Conservation (phyloP, 352 stramenopile genomes). For the Pythium rhizo-oryzae region DNA sequence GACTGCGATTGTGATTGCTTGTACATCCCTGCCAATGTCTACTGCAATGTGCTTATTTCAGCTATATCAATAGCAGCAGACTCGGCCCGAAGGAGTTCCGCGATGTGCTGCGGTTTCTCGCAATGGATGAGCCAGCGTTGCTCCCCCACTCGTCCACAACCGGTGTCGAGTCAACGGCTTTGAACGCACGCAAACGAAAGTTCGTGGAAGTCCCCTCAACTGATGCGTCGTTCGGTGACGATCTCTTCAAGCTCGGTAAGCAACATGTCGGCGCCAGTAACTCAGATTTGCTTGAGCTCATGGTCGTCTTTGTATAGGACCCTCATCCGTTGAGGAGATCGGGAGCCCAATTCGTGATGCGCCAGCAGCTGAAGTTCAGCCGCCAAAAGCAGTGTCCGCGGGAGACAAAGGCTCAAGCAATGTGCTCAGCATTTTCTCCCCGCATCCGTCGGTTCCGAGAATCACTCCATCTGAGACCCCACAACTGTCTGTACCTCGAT, state of each 20-base stretch:
- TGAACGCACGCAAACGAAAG: constrained; percentile 70
- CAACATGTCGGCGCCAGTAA: too few species aligned
- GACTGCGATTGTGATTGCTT: constrained; percentile 23
- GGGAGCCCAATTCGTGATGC: constrained; percentile 36
- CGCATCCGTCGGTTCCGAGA: constrained; percentile 17
- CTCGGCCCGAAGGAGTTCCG: constrained; percentile 86
- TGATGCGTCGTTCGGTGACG: constrained; percentile 26
- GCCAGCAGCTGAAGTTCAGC: constrained; percentile 41
- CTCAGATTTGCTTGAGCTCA: neutral
- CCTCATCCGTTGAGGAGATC: constrained; percentile 56
- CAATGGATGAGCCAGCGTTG: constrained; percentile 82
- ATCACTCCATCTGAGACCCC: constrained; percentile 6
- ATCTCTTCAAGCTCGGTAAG: constrained; percentile 43
- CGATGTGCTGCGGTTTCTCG: constrained; percentile 81
- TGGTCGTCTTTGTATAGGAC: constrained; percentile 24
- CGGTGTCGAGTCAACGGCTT: constrained; percentile 35
- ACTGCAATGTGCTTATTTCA: constrained; percentile 49
- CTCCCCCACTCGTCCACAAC: constrained; percentile 56
- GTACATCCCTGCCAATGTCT: constrained; percentile 21
- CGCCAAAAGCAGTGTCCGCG: constrained; percentile 4
- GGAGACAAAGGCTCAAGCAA: constrained; percentile 44
- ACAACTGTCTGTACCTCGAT: constrained; percentile 12
- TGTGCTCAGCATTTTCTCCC: constrained; percentile 81
- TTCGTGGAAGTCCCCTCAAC: constrained; percentile 70
- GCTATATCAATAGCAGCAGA: constrained; percentile 77